Base-by-base conservation (phyloP, 2,329 filamentous ascomycete genomes). In the Diaporthe sp. region DNA sequence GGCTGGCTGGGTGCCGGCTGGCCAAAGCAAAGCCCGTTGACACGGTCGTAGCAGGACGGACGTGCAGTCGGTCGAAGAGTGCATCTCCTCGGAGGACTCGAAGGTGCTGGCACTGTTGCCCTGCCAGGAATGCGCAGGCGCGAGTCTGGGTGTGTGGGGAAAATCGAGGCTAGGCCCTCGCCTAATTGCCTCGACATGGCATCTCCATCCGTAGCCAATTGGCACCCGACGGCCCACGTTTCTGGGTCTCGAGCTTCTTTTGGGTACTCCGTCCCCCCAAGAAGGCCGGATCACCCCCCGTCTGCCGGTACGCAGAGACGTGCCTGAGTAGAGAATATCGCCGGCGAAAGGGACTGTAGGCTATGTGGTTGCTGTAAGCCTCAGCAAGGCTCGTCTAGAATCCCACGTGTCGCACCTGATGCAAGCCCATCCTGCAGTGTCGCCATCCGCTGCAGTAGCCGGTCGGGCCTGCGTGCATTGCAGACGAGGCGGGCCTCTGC, bases 1-100 rank as follows among this genome's bases (percentile, higher is more conserved):
- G 57, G 57, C n/a, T n/a, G 55, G 50, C 68, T 40, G 55, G 42
- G 35, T 38, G 30, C 25, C 42, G 35, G 55, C 57, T 71, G 38
- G 64, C 64, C 33, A 54, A 22, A 54, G 64, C 64, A 68, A 68
- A 68, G 64, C 64, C 64, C 45, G 64, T 68, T 54, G 64, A 54
- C 45, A 68, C 40, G 64, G 64, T 68, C 54, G 64, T 54, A 54
- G 47, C 64, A 54, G 40, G n/a, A n/a, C n/a, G n/a, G 64, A 68
- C 45, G 33, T 68, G 64, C 64, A 58, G 42, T 71, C 54, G 45
- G 19, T 64, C 40, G 47, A 52, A 28, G 22, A n/a, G 2, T 64
- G 70, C 70, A 72, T 72, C 40, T 72, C 70, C 70, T 72, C 70
- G 70, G 70, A 72, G 57, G 15, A 64, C 58, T 64, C 58, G 58